Evolutionary conservation across 257 asterid species (phyloP).

Genomic region (Lycium ferocissimum): DNA sequence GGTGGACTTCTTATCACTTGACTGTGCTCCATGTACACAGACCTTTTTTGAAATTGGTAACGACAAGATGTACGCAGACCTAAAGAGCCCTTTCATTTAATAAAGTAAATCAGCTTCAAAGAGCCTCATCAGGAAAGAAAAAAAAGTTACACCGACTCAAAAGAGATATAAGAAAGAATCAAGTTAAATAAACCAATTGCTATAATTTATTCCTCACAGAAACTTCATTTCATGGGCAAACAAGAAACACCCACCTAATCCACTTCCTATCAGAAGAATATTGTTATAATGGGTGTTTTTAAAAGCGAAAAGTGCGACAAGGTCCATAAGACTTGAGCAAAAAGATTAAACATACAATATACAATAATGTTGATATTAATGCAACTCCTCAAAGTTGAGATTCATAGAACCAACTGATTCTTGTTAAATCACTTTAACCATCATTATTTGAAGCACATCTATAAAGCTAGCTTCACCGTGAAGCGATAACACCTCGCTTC

Average conservation of each 20-base stretch:
- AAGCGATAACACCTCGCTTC: background rate
- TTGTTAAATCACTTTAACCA: background rate
- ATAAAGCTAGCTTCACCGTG: background rate
- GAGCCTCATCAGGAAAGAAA: too few relatives aligned
- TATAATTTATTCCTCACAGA: background rate
- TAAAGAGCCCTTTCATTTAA: background rate
- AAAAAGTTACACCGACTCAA: background rate
- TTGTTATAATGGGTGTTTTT: background rate
- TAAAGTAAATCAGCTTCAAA: too few relatives aligned
- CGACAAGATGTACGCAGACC: too few relatives aligned
- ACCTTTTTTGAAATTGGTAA: background rate
- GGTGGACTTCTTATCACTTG: background rate
- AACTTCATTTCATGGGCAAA: background rate
- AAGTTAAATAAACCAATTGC: background rate
- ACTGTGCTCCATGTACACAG: background rate
- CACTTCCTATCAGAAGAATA: background rate
- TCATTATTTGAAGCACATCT: background rate
- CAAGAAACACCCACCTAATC: background rate
- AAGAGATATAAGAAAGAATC: background rate
- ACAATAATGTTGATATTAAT: background rate
- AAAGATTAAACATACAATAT: background rate
- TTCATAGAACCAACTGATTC: background rate
- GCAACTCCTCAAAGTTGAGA: background rate
- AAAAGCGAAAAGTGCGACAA: background rate
- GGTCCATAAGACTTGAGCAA: background rate